Evolutionary conservation across 805 yeast species (phyloP), one percentile per base, ranked within the genome.

Genomic region (Lipomyces oligophaga): DNA sequence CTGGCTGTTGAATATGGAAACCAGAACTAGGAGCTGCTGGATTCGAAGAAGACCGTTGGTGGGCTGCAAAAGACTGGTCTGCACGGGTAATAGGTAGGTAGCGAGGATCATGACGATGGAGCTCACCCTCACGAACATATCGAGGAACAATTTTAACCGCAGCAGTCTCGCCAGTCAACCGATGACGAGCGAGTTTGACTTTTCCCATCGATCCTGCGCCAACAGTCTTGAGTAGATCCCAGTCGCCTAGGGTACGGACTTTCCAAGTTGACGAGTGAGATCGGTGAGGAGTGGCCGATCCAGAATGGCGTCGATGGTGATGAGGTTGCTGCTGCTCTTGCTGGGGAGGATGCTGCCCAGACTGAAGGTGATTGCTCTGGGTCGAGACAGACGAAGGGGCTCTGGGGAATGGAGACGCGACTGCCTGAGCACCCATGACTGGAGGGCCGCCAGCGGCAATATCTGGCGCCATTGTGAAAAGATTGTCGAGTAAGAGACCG

Each of bases 121-220:
- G 37, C 30, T 27, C 41, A 26, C 54, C 54, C 26, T 41, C 47
- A 2, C 54, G 45, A 8, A 47, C 43, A 37, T 51, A 51, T 3
- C 58, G 57, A 7, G 55, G 47, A n/a, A 54, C 53, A 20, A 55
- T 51, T 36, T 54, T 47, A 21, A 52, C 51, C 10, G 61, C 57
- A 5, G 96, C 96, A 58, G 85, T 89, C 50, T 77, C 78, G 38
- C 64, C 63, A 1, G 96, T 86, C 28, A 79, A 67, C 56, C 84
- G 78, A 68, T 89, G 95, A 60, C 79, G 81, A 1, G 97, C 97
- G 32, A 93, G 72, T 68, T 93, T 93, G 40, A 93, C 99, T 65
- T 90, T 94, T 49, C 99, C 99, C 98, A 93, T 93, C 0, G 96
- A 87, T 2, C 99, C 98, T 1, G 97, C 96, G 34, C 99, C 99